Evolutionary conservation across 768 basidiomycete species (phyloP), one percentile per base, ranked within the genome.

Genomic region (Mrakia hoshinonis): DNA sequence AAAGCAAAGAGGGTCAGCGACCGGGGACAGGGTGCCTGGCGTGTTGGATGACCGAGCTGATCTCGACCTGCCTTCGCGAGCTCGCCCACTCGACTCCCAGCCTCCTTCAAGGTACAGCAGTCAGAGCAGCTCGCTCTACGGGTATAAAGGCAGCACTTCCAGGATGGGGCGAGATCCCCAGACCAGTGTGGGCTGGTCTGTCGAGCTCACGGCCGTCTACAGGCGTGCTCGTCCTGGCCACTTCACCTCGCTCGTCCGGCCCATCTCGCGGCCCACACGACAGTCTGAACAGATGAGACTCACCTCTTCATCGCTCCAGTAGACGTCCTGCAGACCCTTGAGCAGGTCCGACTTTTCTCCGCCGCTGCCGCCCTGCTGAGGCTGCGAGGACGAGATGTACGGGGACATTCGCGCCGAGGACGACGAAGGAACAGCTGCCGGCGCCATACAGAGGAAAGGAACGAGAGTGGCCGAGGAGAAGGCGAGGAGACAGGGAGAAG

Each of bases 291-390:
- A 48, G 20, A 22, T 18, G 34, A 22, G 2, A 77, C 79, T 67
- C 74, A 80, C 79, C 75, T 81, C 80, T 65, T 81, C 80, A 62
- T 81, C 80, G 69, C 76, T 77, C 79, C 79, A 81, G 24, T 76
- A 76, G 26, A 80, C 80, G 74, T 81, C 80, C 62, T 79, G 79
- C 49, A 81, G 66, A 20, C 74, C 75, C 71, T 78, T 78, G 70
- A 81, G 70, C 18, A 77, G 74, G 61, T 80, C 79, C 61, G 76
- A 49, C 65, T 67, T 72, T 39, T 68, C 67, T 20, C 47, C 67
- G 29, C 54, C 58, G 31, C 58, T 34, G 18, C 20, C 55, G 26
- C 29, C 26, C 9, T 58, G 55, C 36, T 31, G 36, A 18, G 58
- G 36, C 5, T 47, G 47, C 43, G 34, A 31, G 4, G 47, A 36